A percentile compares a stretch with the other conserved stretches of the same genome.
Evolutionary conservation across 1,284 basidiomycete genomes (phyloP).

Genomic region (Sphagnurus paluster): DNA sequence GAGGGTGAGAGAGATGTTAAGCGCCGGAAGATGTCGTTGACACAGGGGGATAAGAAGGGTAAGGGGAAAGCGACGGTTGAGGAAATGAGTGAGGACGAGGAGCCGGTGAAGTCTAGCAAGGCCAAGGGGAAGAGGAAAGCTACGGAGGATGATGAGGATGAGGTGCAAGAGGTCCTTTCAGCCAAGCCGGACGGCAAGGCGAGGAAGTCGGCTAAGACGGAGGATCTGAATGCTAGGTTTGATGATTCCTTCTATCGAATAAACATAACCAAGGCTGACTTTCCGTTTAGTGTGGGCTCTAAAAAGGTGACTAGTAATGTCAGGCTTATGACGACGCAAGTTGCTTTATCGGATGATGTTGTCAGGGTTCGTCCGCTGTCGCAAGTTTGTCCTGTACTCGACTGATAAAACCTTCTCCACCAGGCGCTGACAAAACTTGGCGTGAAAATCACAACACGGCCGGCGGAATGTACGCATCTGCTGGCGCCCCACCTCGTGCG

Average conservation of each 20-base stretch:
- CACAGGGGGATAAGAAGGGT: slow-evolving; percentile 20
- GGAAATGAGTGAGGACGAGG: slow-evolving; percentile 21
- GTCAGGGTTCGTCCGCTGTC: slow-evolving; percentile 43
- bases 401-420: background rate
- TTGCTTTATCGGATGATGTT: slow-evolving; percentile 52
- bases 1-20: slow-evolving; percentile 32
- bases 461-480: slow-evolving; percentile 75
- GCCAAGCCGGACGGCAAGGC: slow-evolving; percentile 6
- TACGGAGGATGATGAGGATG: slow-evolving; percentile 12
- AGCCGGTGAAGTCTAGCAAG: slow-evolving; percentile 17
- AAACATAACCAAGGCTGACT: background rate
- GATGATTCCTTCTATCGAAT: background rate
- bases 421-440: slow-evolving; percentile 66
- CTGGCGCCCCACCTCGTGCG: slow-evolving; percentile 66
- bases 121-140: slow-evolving; percentile 22
- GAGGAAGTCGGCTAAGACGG: slow-evolving; percentile 9
- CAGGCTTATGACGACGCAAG: slow-evolving; percentile 61
- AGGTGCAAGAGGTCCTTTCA: background rate
- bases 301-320: slow-evolving; percentile 26
- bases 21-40: slow-evolving; percentile 31
- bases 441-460: slow-evolving; percentile 57
- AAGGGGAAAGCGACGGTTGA: slow-evolving; percentile 20
- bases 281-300: slow-evolving; percentile 4
- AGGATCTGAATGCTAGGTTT: slow-evolving; percentile 13
- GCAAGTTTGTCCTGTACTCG: background rate